Evolutionary conservation across 768 basidiomycete species (phyloP).

Genomic region (Kwoniella europaea): DNA sequence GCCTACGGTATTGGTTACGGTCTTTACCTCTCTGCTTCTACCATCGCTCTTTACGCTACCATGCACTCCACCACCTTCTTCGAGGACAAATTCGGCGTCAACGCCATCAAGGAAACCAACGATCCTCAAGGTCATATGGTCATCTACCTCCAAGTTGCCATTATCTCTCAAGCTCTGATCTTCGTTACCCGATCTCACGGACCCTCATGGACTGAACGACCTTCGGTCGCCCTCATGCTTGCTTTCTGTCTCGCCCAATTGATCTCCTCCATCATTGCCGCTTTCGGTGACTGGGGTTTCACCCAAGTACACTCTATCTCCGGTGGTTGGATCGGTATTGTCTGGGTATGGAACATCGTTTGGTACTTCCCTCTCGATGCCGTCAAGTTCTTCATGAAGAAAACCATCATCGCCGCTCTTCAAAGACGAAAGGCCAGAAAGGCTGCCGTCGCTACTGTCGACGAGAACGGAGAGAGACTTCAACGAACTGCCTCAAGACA

Average conservation of each 20-base stretch:
- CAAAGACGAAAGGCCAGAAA: slow-evolving; percentile 65
- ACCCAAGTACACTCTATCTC: slow-evolving; percentile 78
- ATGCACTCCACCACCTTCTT: slow-evolving; percentile 90
- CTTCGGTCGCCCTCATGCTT: slow-evolving; percentile 78
- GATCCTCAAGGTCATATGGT: slow-evolving; percentile 55
- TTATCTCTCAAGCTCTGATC: slow-evolving; percentile 97
- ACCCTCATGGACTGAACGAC: slow-evolving; percentile 57
- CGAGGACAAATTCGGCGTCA: slow-evolving; percentile 83
- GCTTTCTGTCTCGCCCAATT: slow-evolving; percentile 95
- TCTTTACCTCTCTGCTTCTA: slow-evolving; percentile 87
- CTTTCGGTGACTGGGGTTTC: slow-evolving; percentile 92
- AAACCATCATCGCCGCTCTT: slow-evolving; percentile 81
- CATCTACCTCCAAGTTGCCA: slow-evolving; percentile 71
- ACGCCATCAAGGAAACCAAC: slow-evolving; percentile 91
- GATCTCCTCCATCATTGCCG: slow-evolving; percentile 93
- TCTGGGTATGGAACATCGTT: slow-evolving; percentile 89
- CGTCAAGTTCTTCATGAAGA: slow-evolving; percentile 97
- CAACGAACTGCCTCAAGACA: slow-evolving; percentile 88
- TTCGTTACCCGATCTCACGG: slow-evolving; percentile 90
- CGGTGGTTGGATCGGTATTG: slow-evolving; percentile 94
- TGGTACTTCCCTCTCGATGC: slow-evolving; percentile 96
- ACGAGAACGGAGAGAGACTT: slow-evolving; percentile 71
- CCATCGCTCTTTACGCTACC: slow-evolving; percentile 77
- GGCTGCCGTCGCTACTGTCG: slow-evolving; percentile 59
- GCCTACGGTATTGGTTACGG: slow-evolving; percentile 94